Percentiles rank a stretch among this genome's conserved stretches.
These are phyloP conservation scores for Kodamaea arcana DNA, from an alignment of 1,139 yeast species.

Conservation along the genomic window DNA sequence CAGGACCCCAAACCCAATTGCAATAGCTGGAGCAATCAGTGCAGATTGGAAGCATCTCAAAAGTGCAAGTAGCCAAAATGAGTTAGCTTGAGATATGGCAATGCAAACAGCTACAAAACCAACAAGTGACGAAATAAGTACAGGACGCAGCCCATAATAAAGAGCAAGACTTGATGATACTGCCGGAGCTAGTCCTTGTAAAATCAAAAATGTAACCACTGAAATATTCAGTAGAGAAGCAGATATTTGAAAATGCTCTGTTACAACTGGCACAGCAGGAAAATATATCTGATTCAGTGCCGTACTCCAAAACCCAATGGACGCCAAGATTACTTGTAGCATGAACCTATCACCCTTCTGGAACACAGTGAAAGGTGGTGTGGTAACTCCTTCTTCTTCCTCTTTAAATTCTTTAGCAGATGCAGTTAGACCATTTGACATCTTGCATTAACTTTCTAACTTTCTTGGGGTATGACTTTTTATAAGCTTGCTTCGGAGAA, in stretches of 20 bases:
- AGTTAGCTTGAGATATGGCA: constrained; percentile 54
- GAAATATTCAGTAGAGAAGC: constrained; percentile 28
- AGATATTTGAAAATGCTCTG: constrained; percentile 23
- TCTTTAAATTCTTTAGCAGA: not conserved
- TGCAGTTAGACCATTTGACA: too few relatives aligned
- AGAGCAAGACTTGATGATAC: constrained; percentile 66
- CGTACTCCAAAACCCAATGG: constrained; percentile 39
- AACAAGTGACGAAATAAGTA: constrained; percentile 48
- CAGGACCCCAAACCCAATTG: constrained; percentile 36
- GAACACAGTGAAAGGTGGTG: constrained; percentile 15
- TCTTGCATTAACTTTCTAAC: too few relatives aligned
- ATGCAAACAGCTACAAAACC: constrained; percentile 54
- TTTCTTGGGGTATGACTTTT: too few relatives aligned
- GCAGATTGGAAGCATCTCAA: constrained; percentile 41
- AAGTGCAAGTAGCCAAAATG: constrained; percentile 33
- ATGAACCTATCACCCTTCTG: constrained; percentile 9
- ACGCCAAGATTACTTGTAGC: constrained; percentile 24
- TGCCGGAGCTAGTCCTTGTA: constrained; percentile 50
- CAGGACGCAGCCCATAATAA: constrained; percentile 63
- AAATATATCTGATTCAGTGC: constrained; percentile 39
- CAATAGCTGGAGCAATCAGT: constrained; percentile 38
- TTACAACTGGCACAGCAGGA: constrained; percentile 37
- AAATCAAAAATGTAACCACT: constrained; percentile 35
- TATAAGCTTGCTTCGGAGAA: too few relatives aligned
- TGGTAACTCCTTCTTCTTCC: not conserved